Conservation (phyloP, 805 yeast genomes). For the Hagleromyces aurorensis region DNA sequence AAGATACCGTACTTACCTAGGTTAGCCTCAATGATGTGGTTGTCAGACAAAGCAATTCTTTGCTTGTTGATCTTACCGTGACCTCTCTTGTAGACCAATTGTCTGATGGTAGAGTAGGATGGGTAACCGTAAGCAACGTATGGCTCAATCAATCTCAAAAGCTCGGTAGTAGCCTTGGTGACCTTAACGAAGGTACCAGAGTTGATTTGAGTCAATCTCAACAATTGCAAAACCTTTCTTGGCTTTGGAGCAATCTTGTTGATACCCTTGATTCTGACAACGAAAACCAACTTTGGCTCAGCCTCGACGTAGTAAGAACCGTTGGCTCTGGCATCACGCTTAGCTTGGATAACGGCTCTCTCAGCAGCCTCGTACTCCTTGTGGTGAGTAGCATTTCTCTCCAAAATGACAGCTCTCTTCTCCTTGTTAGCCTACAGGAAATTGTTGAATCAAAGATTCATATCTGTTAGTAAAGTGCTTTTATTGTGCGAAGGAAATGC, state of each 20-base stretch:
- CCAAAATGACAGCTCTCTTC: constrained; percentile 66
- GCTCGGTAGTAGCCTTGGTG: constrained; percentile 92
- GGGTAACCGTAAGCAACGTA: constrained; percentile 98
- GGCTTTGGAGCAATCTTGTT: constrained; percentile 98
- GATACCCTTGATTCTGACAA: constrained; percentile 98
- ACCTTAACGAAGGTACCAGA: constrained; percentile 91
- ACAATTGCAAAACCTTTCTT: constrained; percentile 94
- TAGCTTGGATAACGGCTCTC: constrained; percentile 77
- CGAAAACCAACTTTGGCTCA: constrained; percentile 90
- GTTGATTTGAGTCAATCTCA: constrained; percentile 90
- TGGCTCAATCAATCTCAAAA: constrained; percentile 90
- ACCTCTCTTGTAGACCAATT: constrained; percentile 95
- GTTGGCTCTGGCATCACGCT: constrained; percentile 89
- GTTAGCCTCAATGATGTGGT: constrained; percentile 77
- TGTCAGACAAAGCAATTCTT: constrained; percentile 85
- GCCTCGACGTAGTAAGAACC: constrained; percentile 94
- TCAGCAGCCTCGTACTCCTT: constrained; percentile 90
- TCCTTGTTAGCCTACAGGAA: constrained; percentile 39
- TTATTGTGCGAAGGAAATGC: too few relatives aligned
- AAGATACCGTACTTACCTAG: constrained; percentile 90
- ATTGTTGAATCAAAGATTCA: constrained; percentile 5
- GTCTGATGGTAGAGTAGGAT: constrained; percentile 82
- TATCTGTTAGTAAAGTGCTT: constrained; percentile 9
- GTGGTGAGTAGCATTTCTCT: constrained; percentile 95
- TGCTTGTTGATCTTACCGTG: constrained; percentile 95